These are phyloP conservation scores for Paramecium octaurelia DNA, from an alignment of 73 alveolate species.

Conservation along the genomic window DNA sequence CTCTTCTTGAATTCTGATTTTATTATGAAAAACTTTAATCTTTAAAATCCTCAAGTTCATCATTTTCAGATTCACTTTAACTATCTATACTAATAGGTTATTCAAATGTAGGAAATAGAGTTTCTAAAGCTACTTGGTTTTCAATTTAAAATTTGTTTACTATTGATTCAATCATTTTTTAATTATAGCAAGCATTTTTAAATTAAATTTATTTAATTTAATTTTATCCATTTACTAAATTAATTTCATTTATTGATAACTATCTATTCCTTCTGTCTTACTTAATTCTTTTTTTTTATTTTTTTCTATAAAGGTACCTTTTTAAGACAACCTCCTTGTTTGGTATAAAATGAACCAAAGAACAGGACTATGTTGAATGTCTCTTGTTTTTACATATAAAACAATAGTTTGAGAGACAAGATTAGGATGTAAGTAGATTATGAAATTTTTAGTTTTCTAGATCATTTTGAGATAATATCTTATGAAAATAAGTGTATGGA, in stretches of 20 bases:
- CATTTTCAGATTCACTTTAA: conserved; percentile 2
- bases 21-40: not conserved
- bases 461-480: not conserved
- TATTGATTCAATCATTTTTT: not conserved
- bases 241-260: not conserved
- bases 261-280: not conserved
- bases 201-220: not conserved
- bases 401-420: not conserved
- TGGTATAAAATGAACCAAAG: not conserved
- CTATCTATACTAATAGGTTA: not conserved
- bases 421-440: not conserved
- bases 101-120: not conserved
- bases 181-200: not conserved
- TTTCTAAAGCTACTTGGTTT: not conserved
- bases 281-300: not conserved
- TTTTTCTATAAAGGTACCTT: not conserved
- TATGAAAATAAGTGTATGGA: not conserved
- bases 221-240: not conserved
- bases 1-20: not conserved
- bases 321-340: not conserved
- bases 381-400: not conserved
- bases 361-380: not conserved
- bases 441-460: not conserved
- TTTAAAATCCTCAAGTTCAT: not conserved
- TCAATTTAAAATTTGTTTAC: not conserved